Evolutionary conservation across 2,329 filamentous ascomycete genomes (phyloP), one percentile per base, ranked within the genome.

Genomic region (Colletotrichum sublineola): DNA sequence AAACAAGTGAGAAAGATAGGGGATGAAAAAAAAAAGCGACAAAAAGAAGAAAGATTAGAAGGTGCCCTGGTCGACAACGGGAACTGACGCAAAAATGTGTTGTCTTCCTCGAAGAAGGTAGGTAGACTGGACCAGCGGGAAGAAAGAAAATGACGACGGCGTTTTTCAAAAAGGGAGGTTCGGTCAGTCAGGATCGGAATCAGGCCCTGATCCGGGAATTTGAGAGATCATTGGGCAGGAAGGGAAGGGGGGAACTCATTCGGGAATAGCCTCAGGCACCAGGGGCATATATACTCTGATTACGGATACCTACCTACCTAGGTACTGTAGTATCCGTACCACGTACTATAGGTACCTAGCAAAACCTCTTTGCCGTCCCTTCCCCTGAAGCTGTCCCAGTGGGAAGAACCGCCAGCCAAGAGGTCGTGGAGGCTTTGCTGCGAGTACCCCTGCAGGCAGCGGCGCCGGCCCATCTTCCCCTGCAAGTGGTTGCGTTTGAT

Each of bases 251-350:
- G 63, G n/a, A 24, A 24, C 69, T 52, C 20, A 15, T 64, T 70
- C 24, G 31, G 60, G 66, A 70, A 63, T 73, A 65, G 66, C 66
- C 53, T 56, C 70, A 73, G 70, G 70, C 67, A 73, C 70, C 53
- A 33, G 66, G 31, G 38, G 33, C 60, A 42, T 42, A 24, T 24
- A 24, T 24, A 24, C 24, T 24, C 68, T 63, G 33, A 8, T 1
- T 36, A 36, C 33, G 33, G 33, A 36, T 36, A 36, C 33, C 24
- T 24, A 24, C 1, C 33, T 36, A 36, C 33, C 33, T 8, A 20
- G 18, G 42, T 44, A 44, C 5, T 11, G 14, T 18, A 44, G 44
- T 7, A 46, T 46, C 44, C 20, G 20, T 24, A 48, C 42, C 42
- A 44, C 15, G 42, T 44, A 20, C 42, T 20, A 18, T n/a, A 3